Evolutionary conservation across 108 stramenopile genomes (phyloP).

Genomic region (Pseudonitzschia pungens): DNA sequence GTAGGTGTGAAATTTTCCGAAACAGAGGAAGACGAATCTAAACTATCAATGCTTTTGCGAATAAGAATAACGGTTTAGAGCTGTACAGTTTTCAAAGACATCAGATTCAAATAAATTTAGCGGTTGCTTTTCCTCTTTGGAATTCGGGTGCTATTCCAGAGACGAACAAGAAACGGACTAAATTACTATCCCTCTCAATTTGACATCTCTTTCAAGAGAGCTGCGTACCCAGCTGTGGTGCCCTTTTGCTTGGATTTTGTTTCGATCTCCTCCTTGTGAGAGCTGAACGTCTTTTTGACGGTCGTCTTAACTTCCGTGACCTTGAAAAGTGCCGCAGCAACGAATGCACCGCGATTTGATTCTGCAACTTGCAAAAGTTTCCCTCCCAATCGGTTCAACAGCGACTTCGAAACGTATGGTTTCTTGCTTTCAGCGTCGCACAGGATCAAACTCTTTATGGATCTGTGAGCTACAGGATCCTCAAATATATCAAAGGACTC

Average conservation of each 20-base stretch:
- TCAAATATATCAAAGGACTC: slow-evolving; percentile 53
- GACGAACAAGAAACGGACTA: too few relatives aligned
- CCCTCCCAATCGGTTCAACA: slow-evolving; percentile 45
- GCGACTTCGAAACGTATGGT: slow-evolving; percentile 39
- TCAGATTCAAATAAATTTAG: too few relatives aligned
- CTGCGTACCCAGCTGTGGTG: slow-evolving; percentile 55
- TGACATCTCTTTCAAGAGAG: slow-evolving; percentile 46
- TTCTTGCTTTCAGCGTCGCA: slow-evolving; percentile 47
- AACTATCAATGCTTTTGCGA: too few relatives aligned
- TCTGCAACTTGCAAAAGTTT: slow-evolving; percentile 49
- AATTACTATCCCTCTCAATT: background rate
- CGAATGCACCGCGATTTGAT: slow-evolving; percentile 81
- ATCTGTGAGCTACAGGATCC: slow-evolving; percentile 70
- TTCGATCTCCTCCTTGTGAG: slow-evolving; percentile 41
- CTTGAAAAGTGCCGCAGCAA: slow-evolving; percentile 64
- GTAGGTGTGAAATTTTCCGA: too few relatives aligned
- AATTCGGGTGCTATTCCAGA: too few relatives aligned
- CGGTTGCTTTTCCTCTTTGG: too few relatives aligned
- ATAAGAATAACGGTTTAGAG: too few relatives aligned
- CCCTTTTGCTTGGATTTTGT: slow-evolving; percentile 41
- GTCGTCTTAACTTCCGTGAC: slow-evolving; percentile 45
- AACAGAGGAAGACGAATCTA: too few relatives aligned
- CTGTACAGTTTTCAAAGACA: too few relatives aligned
- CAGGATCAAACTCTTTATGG: slow-evolving; percentile 68
- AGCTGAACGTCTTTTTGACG: slow-evolving; percentile 43